Conservation (phyloP, 1,139 yeast genomes). For the Pichia sp. region DNA sequence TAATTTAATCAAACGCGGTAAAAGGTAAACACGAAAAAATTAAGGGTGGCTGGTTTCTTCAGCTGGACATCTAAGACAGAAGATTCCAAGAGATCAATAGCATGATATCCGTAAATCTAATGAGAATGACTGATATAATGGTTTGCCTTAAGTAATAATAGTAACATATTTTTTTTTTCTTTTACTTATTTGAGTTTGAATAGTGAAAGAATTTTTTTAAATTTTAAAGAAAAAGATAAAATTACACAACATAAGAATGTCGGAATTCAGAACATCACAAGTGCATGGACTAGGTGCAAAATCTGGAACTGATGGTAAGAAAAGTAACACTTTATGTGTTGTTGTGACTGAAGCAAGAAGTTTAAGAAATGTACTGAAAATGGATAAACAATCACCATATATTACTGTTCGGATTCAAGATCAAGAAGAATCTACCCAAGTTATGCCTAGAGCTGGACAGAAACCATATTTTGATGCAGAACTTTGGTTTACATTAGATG, state of each 20-base stretch:
- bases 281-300: too few relatives aligned
- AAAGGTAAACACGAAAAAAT: too few relatives aligned
- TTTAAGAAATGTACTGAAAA: slow-evolving; percentile 71
- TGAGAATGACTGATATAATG: too few relatives aligned
- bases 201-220: too few relatives aligned
- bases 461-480: slow-evolving; percentile 85
- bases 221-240: not conserved
- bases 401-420: slow-evolving; percentile 78
- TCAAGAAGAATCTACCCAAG: slow-evolving; percentile 66
- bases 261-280: slow-evolving; percentile 10
- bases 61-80: too few relatives aligned
- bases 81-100: too few relatives aligned
- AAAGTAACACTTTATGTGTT: slow-evolving; percentile 25
- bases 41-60: too few relatives aligned
- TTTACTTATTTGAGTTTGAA: too few relatives aligned
- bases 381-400: slow-evolving; percentile 88
- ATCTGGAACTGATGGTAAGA: not conserved
- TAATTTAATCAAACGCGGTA: too few relatives aligned
- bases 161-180: too few relatives aligned
- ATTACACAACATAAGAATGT: slow-evolving; percentile 1
- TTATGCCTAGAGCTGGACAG: slow-evolving; percentile 82
- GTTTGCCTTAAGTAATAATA: too few relatives aligned
- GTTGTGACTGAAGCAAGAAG: slow-evolving; percentile 48
- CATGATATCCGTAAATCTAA: too few relatives aligned
- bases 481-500: slow-evolving; percentile 56